Evolutionary conservation across 176 grass and related monocot species (phyloP).

Genomic region (Paspalum vaginatum): DNA sequence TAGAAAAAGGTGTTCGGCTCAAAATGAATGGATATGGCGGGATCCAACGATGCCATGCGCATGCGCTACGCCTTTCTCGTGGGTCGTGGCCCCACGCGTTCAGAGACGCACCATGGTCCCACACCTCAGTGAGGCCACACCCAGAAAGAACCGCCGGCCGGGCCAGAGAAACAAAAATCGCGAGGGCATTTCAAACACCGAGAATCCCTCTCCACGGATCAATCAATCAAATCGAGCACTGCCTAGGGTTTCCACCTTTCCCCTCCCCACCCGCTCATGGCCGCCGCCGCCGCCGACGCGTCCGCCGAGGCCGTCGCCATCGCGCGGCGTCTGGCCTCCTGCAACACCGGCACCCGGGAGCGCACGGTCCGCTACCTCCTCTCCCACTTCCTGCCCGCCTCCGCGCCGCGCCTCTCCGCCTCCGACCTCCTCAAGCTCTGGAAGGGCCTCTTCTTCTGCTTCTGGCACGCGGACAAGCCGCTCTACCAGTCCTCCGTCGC

Average conservation of each 20-base stretch:
- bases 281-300: constrained; percentile 33
- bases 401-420: constrained; percentile 43
- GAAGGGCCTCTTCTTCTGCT: constrained; percentile 99
- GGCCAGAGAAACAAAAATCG: constrained; percentile 29
- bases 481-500: constrained; percentile 71
- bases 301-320: constrained; percentile 56
- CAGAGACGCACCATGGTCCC: background rate
- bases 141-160: background rate
- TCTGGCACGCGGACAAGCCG: constrained; percentile 93
- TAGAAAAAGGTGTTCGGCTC: no score
- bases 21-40: background rate
- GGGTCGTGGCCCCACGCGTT: background rate
- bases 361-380: constrained; percentile 65
- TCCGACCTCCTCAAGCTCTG: constrained; percentile 80
- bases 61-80: no score
- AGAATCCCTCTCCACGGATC: constrained; percentile 37
- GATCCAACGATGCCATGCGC: background rate
- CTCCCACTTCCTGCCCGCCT: constrained; percentile 40
- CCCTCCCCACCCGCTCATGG: constrained; percentile 22
- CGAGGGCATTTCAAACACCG: constrained; percentile 41
- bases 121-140: background rate
- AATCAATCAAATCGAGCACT: constrained; percentile 24
- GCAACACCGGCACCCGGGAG: constrained; percentile 49
- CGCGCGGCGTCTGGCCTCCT: constrained; percentile 76
- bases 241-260: constrained; percentile 42